Base-by-base conservation (phyloP, 192 early-diverging fungal species). In the Coemansia sp. region DNA sequence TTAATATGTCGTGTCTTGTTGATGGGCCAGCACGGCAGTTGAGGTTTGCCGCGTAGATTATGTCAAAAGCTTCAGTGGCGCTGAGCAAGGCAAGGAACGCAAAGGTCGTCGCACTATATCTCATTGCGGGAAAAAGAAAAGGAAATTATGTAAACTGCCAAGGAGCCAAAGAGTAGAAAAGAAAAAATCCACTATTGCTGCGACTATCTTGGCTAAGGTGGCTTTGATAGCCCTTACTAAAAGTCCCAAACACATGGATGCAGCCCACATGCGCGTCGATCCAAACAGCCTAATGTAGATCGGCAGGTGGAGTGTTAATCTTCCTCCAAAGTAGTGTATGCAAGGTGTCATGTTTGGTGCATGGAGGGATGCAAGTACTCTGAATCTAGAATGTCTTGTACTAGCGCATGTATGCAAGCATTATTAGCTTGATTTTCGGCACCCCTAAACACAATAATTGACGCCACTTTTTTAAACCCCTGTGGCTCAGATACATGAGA, bases 11-110 rank as follows among this genome's bases (percentile, higher is more conserved):
- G 2, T 66, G 59, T 5, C 50, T 64, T 53, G 78, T 67, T 0
- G 77, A 57, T 0, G 82, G 74, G 11, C 64, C 57, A 31, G 55
- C 23, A 38, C 82, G 82, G 51, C 82, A 84, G 67, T 84, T 75
- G 14, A 81, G 66, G n/a, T 50, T 71, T 48, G 56, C 55, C 2
- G 82, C 46, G 37, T 67, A 38, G 43, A 69, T 48, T 9, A 84
- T 80, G 40, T 70, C 65, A 57, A 68, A 81, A 1, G 77, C 74
- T 0, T 56, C 26, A 2, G 43, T 57, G 38, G 69, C 74, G 40
- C 76, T 31, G 11, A 71, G 7, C 0, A 74, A 60, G 11, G 60
- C 45, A n/a, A 33, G 60, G 9, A 33, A 62, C 61, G 2, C 61
- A 33, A 56, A 66, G 14, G 51, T 33, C 14, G 51, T 33, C 24